phyloP scores from a whole-genome alignment of 2,329 filamentous ascomycete genomes.

The Aureobasidium pullulans region DNA sequence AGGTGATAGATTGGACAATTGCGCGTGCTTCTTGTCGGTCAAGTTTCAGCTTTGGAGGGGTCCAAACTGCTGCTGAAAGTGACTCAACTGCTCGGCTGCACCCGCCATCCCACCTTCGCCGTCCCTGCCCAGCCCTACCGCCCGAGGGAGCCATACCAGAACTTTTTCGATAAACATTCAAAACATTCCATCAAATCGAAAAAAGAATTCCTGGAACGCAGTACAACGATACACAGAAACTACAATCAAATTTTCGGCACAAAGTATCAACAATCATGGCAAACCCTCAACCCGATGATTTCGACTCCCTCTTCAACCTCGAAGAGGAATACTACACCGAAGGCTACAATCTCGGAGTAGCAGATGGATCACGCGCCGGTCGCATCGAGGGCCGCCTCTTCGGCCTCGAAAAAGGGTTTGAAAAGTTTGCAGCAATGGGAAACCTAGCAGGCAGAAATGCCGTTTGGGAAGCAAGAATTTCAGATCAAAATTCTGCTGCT shows the following conservation, averaged over 20 bases:
- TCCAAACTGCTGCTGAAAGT: slow-evolving; percentile 5
- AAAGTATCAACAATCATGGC: not conserved
- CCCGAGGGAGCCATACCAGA: too few species aligned
- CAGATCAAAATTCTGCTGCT: slow-evolving; percentile 3
- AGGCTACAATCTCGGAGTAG: slow-evolving; percentile 67
- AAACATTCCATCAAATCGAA: not conserved
- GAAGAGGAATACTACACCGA: slow-evolving; percentile 71
- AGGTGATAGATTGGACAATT: not conserved
- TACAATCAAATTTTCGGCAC: not conserved
- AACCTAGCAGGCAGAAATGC: slow-evolving; percentile 68
- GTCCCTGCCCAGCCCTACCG: not conserved
- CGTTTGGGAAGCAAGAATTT: slow-evolving; percentile 70
- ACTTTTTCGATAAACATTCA: not conserved
- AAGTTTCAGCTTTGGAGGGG: slow-evolving; percentile 1
- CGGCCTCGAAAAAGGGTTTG: slow-evolving; percentile 85
- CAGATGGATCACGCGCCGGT: slow-evolving; percentile 70
- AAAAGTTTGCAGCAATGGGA: slow-evolving; percentile 81
- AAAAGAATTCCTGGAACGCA: not conserved
- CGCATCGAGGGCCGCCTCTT: slow-evolving; percentile 83
- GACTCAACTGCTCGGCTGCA: slow-evolving; percentile 7
- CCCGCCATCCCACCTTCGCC: slow-evolving; percentile 2
- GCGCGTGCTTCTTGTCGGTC: not conserved
- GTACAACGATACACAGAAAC: too few species aligned
- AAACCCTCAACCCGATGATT: slow-evolving; percentile 22
- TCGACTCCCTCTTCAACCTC: slow-evolving; percentile 51